A percentile compares a stretch with the other conserved stretches of the same genome.
Evolutionary conservation across 2,329 filamentous ascomycete genomes (phyloP).

Genomic region (Cordyceps fumosorosea): DNA sequence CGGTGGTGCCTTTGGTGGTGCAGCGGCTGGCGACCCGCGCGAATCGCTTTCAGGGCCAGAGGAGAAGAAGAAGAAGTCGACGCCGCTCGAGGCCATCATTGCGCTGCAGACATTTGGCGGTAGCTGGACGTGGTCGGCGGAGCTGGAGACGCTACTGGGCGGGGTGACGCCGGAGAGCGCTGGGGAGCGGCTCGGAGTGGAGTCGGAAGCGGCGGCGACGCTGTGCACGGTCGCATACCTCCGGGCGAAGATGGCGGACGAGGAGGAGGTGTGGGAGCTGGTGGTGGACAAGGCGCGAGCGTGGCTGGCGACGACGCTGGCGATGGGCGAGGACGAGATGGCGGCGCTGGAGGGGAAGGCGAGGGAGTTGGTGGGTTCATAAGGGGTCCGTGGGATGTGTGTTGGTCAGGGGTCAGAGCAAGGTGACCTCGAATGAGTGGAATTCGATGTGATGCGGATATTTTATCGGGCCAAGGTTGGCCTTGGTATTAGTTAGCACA

Average conservation of each 20-base stretch:
- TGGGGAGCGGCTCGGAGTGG: not conserved
- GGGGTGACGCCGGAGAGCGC: conserved; percentile 12
- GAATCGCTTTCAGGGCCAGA: no score
- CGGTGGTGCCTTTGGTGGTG: no score
- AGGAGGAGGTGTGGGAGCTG: conserved; percentile 57
- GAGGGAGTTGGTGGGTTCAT: not conserved
- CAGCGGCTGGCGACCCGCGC: no score
- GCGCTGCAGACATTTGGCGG: conserved; percentile 50
- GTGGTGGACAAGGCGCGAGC: conserved; percentile 51
- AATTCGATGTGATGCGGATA: not conserved
- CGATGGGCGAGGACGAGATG: conserved; percentile 13
- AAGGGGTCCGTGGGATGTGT: not conserved
- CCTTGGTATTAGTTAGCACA: no score
- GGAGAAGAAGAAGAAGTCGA: not conserved
- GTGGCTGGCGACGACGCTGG: conserved; percentile 34
- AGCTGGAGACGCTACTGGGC: conserved; percentile 24
- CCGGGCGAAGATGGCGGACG: conserved; percentile 33
- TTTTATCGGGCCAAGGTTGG: no score
- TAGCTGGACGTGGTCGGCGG: conserved; percentile 36
- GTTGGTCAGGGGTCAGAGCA: no score
- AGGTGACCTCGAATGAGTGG: no score
- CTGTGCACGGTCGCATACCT: conserved; percentile 30
- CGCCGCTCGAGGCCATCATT: conserved; percentile 35
- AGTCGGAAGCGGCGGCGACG: conserved; percentile 21
- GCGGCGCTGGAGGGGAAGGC: conserved; percentile 15